Conservation (phyloP, 2,329 filamentous ascomycete genomes). For the Apiospora hydei region DNA sequence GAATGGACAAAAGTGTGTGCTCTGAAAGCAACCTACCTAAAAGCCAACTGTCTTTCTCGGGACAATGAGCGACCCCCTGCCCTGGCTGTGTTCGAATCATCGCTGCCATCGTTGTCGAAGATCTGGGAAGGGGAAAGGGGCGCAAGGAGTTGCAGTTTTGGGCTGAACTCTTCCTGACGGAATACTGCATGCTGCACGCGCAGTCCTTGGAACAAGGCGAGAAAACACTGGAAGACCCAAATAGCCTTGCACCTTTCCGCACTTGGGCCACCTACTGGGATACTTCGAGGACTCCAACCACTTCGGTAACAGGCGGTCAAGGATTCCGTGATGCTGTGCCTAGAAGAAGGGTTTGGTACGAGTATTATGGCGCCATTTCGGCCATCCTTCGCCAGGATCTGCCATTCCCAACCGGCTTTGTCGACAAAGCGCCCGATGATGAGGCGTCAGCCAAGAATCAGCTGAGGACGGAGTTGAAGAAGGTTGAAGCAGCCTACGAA, state of each 20-base stretch:
- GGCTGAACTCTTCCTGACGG: conserved; percentile 79
- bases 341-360: conserved; percentile 78
- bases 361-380: conserved; percentile 84
- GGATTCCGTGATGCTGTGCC: conserved; percentile 67
- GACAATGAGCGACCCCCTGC: conserved; percentile 63
- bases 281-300: conserved; percentile 47
- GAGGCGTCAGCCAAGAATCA: conserved; percentile 66
- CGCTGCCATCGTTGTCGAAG: conserved; percentile 67
- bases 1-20: conserved; percentile 86
- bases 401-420: conserved; percentile 61
- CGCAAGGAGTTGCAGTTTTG: conserved; percentile 76
- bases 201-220: conserved; percentile 61
- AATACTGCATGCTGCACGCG: conserved; percentile 74
- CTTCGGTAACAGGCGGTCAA: conserved; percentile 59
- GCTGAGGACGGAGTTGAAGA: conserved; percentile 79
- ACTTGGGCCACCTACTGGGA: conserved; percentile 78
- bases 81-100: conserved; percentile 69
- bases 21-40: conserved; percentile 80
- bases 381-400: conserved; percentile 73
- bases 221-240: conserved; percentile 57
- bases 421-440: conserved; percentile 51
- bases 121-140: conserved; percentile 59
- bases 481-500: conserved; percentile 82
- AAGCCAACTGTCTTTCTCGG: conserved; percentile 68
- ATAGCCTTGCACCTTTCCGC: conserved; percentile 64